Percentiles rank a stretch among this genome's conserved stretches.
Evolutionary conservation across 192 early-diverging fungal genomes (phyloP).

Genomic region (Dissophora ornata): DNA sequence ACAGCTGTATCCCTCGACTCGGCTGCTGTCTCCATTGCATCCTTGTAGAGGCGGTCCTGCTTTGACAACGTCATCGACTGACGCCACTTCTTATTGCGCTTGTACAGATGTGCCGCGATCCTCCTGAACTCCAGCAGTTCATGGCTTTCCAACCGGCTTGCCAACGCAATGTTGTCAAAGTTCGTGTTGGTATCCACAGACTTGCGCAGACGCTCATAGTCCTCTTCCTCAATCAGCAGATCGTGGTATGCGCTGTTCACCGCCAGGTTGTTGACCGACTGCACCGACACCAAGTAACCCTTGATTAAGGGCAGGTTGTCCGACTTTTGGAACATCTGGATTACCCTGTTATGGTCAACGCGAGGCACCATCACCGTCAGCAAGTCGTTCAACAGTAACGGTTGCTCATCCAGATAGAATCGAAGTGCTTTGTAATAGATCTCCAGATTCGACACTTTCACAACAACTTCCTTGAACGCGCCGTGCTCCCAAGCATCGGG

Average conservation of each 20-base stretch:
- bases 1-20: conserved; percentile 87
- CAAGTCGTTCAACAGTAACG: conserved; percentile 92
- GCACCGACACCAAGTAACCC: conserved; percentile 95
- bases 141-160: conserved; percentile 94
- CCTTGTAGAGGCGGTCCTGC: conserved; percentile 97
- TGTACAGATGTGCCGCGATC: conserved; percentile 96
- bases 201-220: conserved; percentile 91
- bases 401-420: conserved; percentile 97
- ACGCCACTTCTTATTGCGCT: conserved; percentile 95
- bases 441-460: conserved; percentile 97
- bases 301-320: conserved; percentile 98
- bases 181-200: conserved; percentile 95
- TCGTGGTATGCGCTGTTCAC: conserved; percentile 98
- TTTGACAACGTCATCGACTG: conserved; percentile 96
- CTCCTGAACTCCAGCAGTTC: conserved; percentile 97
- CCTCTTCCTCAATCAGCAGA: conserved; percentile 97
- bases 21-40: conserved; percentile 99
- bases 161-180: conserved; percentile 94
- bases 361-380: conserved; percentile 88
- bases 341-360: conserved; percentile 97
- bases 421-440: conserved; percentile 98
- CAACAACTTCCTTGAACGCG: conserved; percentile 95
- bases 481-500: conserved; percentile 97
- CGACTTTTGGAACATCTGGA: conserved; percentile 97
- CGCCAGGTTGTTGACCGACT: conserved; percentile 91